These are phyloP conservation scores for Cystofilobasidium ferigula DNA, from an alignment of 768 basidiomycete genomes.

Conservation along the genomic window DNA sequence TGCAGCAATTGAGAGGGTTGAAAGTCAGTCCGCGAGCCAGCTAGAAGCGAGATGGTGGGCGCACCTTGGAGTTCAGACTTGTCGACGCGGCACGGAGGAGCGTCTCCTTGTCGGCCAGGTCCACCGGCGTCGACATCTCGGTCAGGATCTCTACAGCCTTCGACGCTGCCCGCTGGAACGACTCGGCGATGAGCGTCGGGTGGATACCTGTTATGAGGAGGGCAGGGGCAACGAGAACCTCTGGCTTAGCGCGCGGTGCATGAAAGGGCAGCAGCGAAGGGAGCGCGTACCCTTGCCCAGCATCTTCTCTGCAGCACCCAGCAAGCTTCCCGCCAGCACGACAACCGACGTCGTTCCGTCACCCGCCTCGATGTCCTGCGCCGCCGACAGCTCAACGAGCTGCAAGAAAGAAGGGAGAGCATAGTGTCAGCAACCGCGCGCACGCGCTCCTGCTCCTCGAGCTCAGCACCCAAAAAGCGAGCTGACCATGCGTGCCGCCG, in stretches of 20 bases:
- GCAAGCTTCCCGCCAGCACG: conserved; percentile 81
- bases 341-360: conserved; percentile 98
- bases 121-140: conserved; percentile 83
- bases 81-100: conserved; percentile 89
- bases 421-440: neutral
- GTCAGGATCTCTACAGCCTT: conserved; percentile 91
- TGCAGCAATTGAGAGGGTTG: conserved; percentile 40
- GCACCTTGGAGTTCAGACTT: conserved; percentile 86
- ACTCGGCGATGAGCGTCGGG: conserved; percentile 91
- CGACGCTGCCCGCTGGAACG: conserved; percentile 79
- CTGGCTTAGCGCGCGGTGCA: neutral
- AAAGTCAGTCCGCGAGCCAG: neutral
- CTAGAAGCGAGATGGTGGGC: conserved; percentile 14
- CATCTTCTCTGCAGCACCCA: conserved; percentile 94
- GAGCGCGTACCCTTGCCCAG: conserved; percentile 58
- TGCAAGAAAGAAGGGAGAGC: conserved; percentile 34
- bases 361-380: conserved; percentile 96
- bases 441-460: neutral
- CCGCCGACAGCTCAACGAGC: conserved; percentile 94
- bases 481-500: conserved; percentile 88
- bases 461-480: neutral
- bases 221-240: conserved; percentile 7
- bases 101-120: conserved; percentile 72
- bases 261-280: neutral
- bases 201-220: conserved; percentile 53